Evolutionary conservation across 208 protist species (phyloP), one percentile per base, ranked within the genome.

Genomic region (Leishmania major): DNA sequence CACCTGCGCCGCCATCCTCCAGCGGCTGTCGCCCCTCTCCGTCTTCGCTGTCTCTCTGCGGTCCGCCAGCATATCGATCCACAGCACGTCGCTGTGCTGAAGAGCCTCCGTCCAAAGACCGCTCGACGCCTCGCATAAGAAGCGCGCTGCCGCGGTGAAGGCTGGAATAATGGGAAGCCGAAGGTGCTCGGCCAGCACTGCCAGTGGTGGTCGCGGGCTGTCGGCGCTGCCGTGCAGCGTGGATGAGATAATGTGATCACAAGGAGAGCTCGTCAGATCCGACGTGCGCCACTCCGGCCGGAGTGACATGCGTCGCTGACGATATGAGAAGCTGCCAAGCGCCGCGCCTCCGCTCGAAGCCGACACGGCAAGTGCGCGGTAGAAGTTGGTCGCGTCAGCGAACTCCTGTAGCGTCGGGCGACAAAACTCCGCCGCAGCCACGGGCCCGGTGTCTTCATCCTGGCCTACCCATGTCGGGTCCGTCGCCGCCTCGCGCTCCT

Each of bases 41-140:
- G 47, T 79, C 60, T 73, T 47, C 19, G 78, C 82, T 1, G 84
- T 79, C 11, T 81, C 71, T 2, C 60, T 55, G 37, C 74, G 83
- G 62, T 92, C 88, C n/a, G 80, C 82, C 53, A 85, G 40, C 67
- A 84, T 86, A 25, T 86, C 79, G 0, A 91, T 45, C 72, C 80
- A 80, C 11, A 91, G 35, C 69, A 83, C 62, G 62, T 91, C 80
- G 57, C 81, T 17, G 71, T 80, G 82, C 55, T 66, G 31, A 77
- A 79, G 79, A 40, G 84, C 84, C 84, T 89, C 88, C 35, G 47
- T 57, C 83, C 67, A 74, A 64, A 89, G 70, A 5, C 59, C 57
- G 25, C 67, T 35, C 25, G 88, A 90, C 19, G 82, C 82, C 60
- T 77, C 40, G 75, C 82, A 85, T 25, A 85, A 43, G 64, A 72